These are phyloP conservation scores for Nicotiana otophora DNA, from an alignment of 257 asterid species.

Conservation along the genomic window DNA sequence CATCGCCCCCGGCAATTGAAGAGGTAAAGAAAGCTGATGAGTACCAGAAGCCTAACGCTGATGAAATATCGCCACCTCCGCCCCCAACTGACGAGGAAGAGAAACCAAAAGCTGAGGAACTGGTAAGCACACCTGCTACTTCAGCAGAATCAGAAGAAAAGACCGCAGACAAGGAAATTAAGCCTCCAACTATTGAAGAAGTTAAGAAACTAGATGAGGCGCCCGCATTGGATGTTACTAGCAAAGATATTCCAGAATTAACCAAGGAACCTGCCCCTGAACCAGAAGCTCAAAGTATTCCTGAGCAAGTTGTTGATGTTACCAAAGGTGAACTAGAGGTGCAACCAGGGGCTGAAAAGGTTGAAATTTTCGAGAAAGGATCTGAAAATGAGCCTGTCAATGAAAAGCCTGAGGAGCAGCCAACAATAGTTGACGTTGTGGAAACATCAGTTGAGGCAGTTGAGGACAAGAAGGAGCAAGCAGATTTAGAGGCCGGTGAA, in stretches of 20 bases:
- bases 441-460: constrained; percentile 22
- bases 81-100: constrained; percentile 16
- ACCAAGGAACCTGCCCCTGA: constrained; percentile 17
- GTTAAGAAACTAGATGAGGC: constrained; percentile 27
- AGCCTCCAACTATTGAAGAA: constrained; percentile 23
- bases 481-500: constrained; percentile 19
- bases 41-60: constrained; percentile 15
- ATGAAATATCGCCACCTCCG: not conserved
- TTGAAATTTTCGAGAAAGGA: constrained; percentile 19
- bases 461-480: constrained; percentile 22
- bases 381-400: constrained; percentile 11
- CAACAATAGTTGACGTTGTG: constrained; percentile 17
- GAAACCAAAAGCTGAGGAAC: constrained; percentile 19
- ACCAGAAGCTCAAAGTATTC: not conserved
- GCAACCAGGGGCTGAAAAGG: constrained; percentile 14
- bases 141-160: constrained; percentile 24
- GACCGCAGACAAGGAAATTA: constrained; percentile 32
- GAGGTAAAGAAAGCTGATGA: constrained; percentile 13
- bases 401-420: constrained; percentile 25
- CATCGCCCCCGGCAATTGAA: not conserved
- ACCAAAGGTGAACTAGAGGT: constrained; percentile 17
- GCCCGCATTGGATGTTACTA: constrained; percentile 13
- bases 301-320: constrained; percentile 13
- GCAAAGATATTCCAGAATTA: constrained; percentile 7
- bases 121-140: not conserved